phyloP scores from a whole-genome alignment of 768 basidiomycete species.

The Tulasnella sp. region DNA sequence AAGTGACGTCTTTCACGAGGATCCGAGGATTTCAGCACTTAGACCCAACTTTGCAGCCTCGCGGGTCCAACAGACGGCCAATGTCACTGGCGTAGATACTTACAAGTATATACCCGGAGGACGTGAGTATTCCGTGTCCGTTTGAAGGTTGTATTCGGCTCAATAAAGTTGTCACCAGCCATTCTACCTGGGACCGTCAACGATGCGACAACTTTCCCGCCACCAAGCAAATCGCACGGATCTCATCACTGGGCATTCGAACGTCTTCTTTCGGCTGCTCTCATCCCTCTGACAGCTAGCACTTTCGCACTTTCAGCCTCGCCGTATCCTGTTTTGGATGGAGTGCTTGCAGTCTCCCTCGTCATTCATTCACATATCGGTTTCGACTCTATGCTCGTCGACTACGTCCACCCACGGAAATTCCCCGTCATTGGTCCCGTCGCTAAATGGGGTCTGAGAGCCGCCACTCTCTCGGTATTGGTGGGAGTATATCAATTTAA shows the following conservation, averaged over 20 bases:
- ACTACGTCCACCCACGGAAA: conserved; percentile 92
- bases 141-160: background rate
- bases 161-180: conserved; percentile 41
- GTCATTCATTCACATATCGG: conserved; percentile 96
- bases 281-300: conserved; percentile 84
- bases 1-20: conserved; percentile 1
- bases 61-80: conserved; percentile 1
- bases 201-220: conserved; percentile 87
- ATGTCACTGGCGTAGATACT: conserved; percentile 12
- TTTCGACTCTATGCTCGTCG: conserved; percentile 75
- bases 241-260: conserved; percentile 94
- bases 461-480: conserved; percentile 72
- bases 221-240: conserved; percentile 74
- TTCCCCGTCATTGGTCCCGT: conserved; percentile 76
- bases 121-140: conserved; percentile 29
- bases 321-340: conserved; percentile 83
- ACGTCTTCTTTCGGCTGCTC: conserved; percentile 77
- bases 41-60: background rate
- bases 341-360: conserved; percentile 78
- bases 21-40: conserved; percentile 10
- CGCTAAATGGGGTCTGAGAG: conserved; percentile 70
- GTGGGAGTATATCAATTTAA: conserved; percentile 97
- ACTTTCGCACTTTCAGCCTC: conserved; percentile 76
- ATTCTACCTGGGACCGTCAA: conserved; percentile 90
- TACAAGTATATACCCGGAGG: conserved; percentile 33